Evolutionary conservation across 305 asterid species (phyloP), one percentile per base, ranked within the genome.

Genomic region (Fraxinus nigra): DNA sequence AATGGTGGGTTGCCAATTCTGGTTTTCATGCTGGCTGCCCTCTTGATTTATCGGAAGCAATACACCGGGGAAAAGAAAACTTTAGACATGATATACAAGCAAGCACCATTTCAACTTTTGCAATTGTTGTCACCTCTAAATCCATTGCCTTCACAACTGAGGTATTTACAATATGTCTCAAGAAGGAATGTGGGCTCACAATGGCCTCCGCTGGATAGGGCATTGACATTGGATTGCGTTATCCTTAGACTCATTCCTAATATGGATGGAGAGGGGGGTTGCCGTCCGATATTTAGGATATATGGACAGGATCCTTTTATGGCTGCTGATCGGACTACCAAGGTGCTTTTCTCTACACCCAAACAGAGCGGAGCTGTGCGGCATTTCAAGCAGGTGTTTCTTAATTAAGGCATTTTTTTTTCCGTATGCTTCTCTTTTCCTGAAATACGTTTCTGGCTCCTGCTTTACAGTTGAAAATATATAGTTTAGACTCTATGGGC

Each of bases 111-210:
- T 2, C 92, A 88, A 80, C 72, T 87, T 84, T 61, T 94, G 82
- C 83, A 89, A 46, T 18, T 79, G 73, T 16, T 82, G 82, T 83
- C 83, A n/a, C 89, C 97, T 59, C 28, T 93, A 63, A 87, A 94
- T 86, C 95, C 97, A 10, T 63, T 90, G 48, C 93, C 96, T 84
- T 92, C 97, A 43, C 98, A 94, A 76, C 80, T 92, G 86, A 89
- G 98, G 89, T 94, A 91, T 81, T 77, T 92, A 61, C 93, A 90
- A 40, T 92, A 92, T 83, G 88, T 92, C 59, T 92, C 94, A 2
- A 90, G 91, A 76, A 92, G 95, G 82, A 89, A 89, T 46, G 78
- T 87, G 35, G 87, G 88, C 54, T 84, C 87, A n/a, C 85, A 86
- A 67, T 89, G 97, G 96, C 92, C 89, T 43, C 92, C 92, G 4